phyloP scores from a whole-genome alignment of 1,284 basidiomycete genomes.

The Microbotryum saponariae region DNA sequence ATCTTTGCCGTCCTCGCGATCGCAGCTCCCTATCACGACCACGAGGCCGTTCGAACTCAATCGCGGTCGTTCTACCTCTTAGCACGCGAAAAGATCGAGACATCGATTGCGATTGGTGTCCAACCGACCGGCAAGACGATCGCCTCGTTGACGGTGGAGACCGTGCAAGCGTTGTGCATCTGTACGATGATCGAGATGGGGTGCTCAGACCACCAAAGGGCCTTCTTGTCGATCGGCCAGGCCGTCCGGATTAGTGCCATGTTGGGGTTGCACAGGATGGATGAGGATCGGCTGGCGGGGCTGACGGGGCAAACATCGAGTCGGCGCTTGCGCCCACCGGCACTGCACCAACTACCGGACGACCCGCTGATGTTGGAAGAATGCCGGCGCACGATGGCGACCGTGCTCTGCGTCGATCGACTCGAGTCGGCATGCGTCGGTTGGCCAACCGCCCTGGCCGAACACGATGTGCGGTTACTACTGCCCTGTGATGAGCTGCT shows the following conservation, averaged over 20 bases:
- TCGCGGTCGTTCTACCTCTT: conserved; percentile 11
- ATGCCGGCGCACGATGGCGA: conserved; percentile 29
- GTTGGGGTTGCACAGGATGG: conserved; percentile 29
- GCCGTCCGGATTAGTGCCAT: conserved; percentile 29
- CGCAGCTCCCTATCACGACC: conserved; percentile 25
- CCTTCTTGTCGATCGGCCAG: conserved; percentile 25
- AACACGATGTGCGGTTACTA: conserved; percentile 25
- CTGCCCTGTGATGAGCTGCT: conserved; percentile 24
- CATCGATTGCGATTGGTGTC: conserved; percentile 17
- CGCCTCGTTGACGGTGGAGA: conserved; percentile 29
- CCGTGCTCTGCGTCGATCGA: conserved; percentile 29
- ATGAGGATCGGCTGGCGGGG: conserved; percentile 26
- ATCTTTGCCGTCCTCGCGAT: conserved; percentile 28
- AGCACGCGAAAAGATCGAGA: conserved; percentile 24
- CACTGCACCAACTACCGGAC: conserved; percentile 24
- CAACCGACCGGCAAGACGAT: background rate
- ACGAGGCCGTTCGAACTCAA: conserved; percentile 7
- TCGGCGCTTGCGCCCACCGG: conserved; percentile 25
- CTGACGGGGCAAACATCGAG: conserved; percentile 7
- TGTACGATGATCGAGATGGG: conserved; percentile 27
- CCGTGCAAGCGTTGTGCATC: conserved; percentile 24
- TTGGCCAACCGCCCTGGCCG: conserved; percentile 27
- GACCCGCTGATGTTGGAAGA: conserved; percentile 30
- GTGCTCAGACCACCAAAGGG: conserved; percentile 26
- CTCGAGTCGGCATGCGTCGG: conserved; percentile 26